Evolutionary conservation across 2,329 filamentous ascomycete species (phyloP).

Genomic region (Fusarium begoniae): DNA sequence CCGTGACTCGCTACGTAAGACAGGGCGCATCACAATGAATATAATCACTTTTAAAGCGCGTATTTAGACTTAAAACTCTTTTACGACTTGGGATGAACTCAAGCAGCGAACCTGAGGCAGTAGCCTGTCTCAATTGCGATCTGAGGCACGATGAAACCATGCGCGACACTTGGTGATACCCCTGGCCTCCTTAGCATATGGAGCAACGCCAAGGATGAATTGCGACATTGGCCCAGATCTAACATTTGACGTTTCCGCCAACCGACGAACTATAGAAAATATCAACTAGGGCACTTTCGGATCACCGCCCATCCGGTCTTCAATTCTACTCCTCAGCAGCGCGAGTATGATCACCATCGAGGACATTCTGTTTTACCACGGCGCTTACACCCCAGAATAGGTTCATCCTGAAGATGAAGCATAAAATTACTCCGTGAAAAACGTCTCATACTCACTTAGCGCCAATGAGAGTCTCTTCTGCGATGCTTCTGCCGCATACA

Average conservation of each 20-base stretch:
- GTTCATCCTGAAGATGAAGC: background rate
- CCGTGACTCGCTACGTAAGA: too few relatives aligned
- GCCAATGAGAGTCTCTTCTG: background rate
- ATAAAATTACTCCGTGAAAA: too few relatives aligned
- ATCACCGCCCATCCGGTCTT: background rate
- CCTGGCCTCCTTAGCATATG: background rate
- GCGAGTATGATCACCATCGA: background rate
- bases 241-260: background rate
- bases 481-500: background rate
- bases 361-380: background rate
- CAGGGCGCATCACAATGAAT: accelerated
- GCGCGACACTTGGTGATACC: conserved; percentile 7
- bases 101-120: background rate
- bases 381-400: background rate
- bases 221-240: background rate
- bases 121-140: background rate
- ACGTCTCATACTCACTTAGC: background rate
- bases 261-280: background rate
- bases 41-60: background rate
- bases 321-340: background rate
- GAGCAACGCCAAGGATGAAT: background rate
- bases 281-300: background rate
- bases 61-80: background rate
- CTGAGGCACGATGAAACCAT: conserved; percentile 10
- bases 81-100: background rate